Conservation (phyloP, 1,284 basidiomycete genomes). For the Phellinidium pouzarii region DNA sequence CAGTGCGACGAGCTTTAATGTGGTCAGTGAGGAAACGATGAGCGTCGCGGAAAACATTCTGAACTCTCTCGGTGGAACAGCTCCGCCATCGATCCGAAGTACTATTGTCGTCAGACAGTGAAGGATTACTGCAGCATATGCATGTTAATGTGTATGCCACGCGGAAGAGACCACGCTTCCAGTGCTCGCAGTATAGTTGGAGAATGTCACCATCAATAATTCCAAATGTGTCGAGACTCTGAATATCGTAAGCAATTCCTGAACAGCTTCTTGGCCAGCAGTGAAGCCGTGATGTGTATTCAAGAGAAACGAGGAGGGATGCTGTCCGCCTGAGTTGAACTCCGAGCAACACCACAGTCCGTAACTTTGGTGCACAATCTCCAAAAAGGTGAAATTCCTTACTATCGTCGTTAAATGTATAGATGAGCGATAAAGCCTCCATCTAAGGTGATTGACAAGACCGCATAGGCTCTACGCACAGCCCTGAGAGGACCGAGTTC, state of each 20-base stretch:
- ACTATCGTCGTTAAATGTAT: constrained; percentile 57
- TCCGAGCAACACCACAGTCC: constrained; percentile 50
- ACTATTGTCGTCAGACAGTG: neutral
- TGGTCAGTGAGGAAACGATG: constrained; percentile 2
- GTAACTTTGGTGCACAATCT: constrained; percentile 51
- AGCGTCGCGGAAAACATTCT: constrained; percentile 7
- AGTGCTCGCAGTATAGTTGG: neutral
- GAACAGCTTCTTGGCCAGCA: constrained; percentile 21
- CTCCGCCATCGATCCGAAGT: neutral
- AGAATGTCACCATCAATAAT: constrained; percentile 2
- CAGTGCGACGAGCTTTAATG: constrained; percentile 2
- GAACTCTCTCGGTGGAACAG: constrained; percentile 5
- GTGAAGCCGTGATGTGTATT: constrained; percentile 41
- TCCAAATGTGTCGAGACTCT: neutral
- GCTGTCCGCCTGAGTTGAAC: constrained; percentile 55
- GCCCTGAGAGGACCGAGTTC: constrained; percentile 51
- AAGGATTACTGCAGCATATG: neutral
- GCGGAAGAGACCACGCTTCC: neutral
- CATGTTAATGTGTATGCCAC: constrained; percentile 1
- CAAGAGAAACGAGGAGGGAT: constrained; percentile 49
- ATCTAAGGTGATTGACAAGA: constrained; percentile 36
- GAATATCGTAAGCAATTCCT: constrained; percentile 15
- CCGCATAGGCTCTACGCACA: constrained; percentile 32
- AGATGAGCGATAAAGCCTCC: constrained; percentile 49
- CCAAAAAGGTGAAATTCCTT: constrained; percentile 62